Evolutionary conservation across 257 asterid genomes (phyloP), one percentile per base, ranked within the genome.

Genomic region (Solanum clarkiae): DNA sequence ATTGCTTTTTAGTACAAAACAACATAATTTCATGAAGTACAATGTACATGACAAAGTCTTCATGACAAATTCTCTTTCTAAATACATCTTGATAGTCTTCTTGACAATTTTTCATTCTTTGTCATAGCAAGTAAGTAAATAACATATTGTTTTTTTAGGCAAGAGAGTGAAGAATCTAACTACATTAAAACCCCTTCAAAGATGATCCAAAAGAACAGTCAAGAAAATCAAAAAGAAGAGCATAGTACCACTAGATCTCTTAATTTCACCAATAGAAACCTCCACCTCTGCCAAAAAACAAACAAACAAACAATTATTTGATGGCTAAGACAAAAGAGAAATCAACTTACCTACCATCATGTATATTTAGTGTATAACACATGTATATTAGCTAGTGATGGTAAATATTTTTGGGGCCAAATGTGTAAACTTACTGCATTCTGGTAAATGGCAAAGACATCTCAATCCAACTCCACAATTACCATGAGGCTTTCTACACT

Each of bases 381-480:
- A 69, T 69, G 77, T 69, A 16, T 69, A 68, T 68, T 68, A 32
- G 24, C 45, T 66, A 29, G 6, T 7, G 12, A 17, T n/a, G 7
- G 20, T 69, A 36, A 69, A 69, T 69, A 68, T 36, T 69, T 68
- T 68, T 17, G 53, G 22, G 36, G 53, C 71, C 1, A 26, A 65
- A 65, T 65, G 1, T 65, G 77, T 69, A 40, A 69, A 87, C 93
- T 89, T 85, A 94, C 98, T 93, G 89, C 97, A 93, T 55, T 87
- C 81, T 9, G 53, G 83, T 3, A 91, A 90, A 86, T 93, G 93
- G 86, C 94, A 94, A 79, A 90, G 56, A 71, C 98, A 94, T 93
- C 93, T 91, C 71, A 94, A 88, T n/a, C 88, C 98, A 32, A 75
- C 90, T 49, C 93, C 97, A 85, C 94, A 94, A 79, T 91, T 88